Percentiles rank a stretch among this genome's conserved stretches.
These are phyloP conservation scores for Aspergillus latus DNA, from an alignment of 2,329 filamentous ascomycete species.

Conservation along the genomic window DNA sequence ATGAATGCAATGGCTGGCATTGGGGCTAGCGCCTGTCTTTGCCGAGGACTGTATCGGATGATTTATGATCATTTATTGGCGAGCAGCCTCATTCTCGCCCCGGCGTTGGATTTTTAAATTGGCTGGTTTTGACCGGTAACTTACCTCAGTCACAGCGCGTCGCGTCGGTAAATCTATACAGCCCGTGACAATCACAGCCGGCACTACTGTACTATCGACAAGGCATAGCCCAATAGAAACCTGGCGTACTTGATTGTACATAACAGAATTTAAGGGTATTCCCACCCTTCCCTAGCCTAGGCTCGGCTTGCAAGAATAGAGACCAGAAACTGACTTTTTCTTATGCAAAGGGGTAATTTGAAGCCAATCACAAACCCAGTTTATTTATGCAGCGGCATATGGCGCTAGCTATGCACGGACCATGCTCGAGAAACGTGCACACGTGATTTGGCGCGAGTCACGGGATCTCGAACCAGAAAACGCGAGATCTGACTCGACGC, in stretches of 20 bases:
- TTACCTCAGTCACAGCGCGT: conserved; percentile 8
- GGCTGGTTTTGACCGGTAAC: conserved; percentile 3
- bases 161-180: conserved; percentile 10
- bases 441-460: conserved; percentile 25
- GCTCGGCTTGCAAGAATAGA: background rate
- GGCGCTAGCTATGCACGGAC: conserved; percentile 10
- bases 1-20: background rate
- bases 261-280: background rate
- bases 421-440: conserved; percentile 3
- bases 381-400: conserved; percentile 17
- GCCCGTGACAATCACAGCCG: background rate
- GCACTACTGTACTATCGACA: background rate
- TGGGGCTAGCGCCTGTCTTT: background rate
- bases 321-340: background rate
- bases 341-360: conserved; percentile 4
- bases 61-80: background rate
- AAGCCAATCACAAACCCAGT: conserved; percentile 15
- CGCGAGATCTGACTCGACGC: conserved; percentile 26
- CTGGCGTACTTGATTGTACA: background rate
- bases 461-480: conserved; percentile 22
- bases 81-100: conserved; percentile 3
- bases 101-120: conserved; percentile 4
- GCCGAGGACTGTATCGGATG: background rate
- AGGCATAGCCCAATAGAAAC: background rate
- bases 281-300: too few relatives aligned